Base-by-base conservation (phyloP, 1,139 yeast genomes). In the Candida albicans region DNA sequence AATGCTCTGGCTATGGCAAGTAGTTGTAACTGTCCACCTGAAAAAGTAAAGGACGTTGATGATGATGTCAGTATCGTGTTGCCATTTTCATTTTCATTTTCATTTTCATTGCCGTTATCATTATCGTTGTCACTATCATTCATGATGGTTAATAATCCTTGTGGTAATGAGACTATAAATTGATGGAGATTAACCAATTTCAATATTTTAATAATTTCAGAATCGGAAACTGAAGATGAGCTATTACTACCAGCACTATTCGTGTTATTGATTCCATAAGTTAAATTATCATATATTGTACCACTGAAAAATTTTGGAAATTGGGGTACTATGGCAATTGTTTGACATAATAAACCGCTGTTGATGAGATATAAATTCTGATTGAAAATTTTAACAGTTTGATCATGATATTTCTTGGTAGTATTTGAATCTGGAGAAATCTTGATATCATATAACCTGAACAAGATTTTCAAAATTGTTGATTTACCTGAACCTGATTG, bases 11-110 rank as follows among this genome's bases (percentile, higher is more conserved):
- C 91, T 48, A 88, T 81, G 0, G 90, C 79, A 13, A 88, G 61
- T 47, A 96, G 66, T 59, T 88, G 96, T 7, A 84, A 74, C 60
- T 88, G 96, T 2, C 96, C 96, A 35, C 91, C 88, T 2, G 95
- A 86, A 31, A 87, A 18, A 4, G 22, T 18, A 18, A 18, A 18
- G 3, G 22, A 18, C 3, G 22, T 18, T 18, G 5, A 18, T 18
- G 22, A 18, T 18, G 22, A 18, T 18, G 22, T 5, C 22, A 18
- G 22, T 18, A 3, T 18, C 5, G 22, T 18, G 5, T 18, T 5
- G 22, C 5, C 22, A 18, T 18, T 18, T 3, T 18, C 22, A 5
- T 18, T 18, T 3, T 18, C 22, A 18, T 18, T 18, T 3, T 18
- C 22, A 5, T 18, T 18, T n/a, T 18, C 22, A 18, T 18, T 18